Evolutionary conservation across 75 land plant species (phyloP), one percentile per base, ranked within the genome.

Genomic region (Larix kaempferi): DNA sequence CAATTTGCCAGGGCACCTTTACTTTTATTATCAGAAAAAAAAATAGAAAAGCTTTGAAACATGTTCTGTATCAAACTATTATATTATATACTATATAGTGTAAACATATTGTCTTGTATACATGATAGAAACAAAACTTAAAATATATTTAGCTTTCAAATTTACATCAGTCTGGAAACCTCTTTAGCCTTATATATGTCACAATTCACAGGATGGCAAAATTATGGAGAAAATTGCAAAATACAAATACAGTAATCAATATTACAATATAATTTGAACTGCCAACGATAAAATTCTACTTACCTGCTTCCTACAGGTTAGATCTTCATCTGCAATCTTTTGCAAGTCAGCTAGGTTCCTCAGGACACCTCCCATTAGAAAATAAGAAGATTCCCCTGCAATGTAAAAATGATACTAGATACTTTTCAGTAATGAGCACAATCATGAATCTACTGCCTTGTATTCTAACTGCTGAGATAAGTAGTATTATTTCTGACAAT

Each of bases 271-370:
- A 19, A 69, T n/a, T 69, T 0, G 3, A 74, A 56, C 35, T 56
- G 27, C 25, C 57, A 16, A 21, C 22, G 5, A 37, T 7, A 37
- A 77, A 39, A 77, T 41, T 21, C 41, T 80, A 79, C 78, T 26
- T 83, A 91, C 98, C 91, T 95, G 91, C 76, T 91, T 97, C 66
- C 98, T 85, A 82, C 67, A 91, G 72, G 86, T 37, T 44, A 94
- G 76, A 59, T 93, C 90, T 71, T 93, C 91, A 83, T 94, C 92
- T 37, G 87, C 77, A 71, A 95, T 75, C 21, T 82, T 84, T 74
- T 97, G 89, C 81, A 94, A 82, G 22, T 97, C 92, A 54, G 82
- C 91, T 25, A 97, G 78, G 62, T 78, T 84, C 66, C 79, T 84
- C 49, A 97, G 77, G 63, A 82, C 81, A 54, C 84, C 87, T 49